phyloP scores from a whole-genome alignment of 352 stramenopile genomes.

The Pythium volutum region DNA sequence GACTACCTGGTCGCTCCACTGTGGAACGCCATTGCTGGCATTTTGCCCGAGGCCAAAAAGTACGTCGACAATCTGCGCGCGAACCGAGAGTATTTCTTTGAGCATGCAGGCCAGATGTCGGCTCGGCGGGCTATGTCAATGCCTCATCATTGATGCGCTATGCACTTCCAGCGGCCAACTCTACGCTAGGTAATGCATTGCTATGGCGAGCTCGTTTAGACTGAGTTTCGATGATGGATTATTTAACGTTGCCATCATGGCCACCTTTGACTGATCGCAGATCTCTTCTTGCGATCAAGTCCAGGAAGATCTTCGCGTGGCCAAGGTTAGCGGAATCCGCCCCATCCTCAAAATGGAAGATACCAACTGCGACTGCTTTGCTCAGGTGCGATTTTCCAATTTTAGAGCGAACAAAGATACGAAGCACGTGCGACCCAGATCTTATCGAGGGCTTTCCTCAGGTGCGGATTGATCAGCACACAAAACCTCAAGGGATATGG shows the following conservation, averaged over 20 bases:
- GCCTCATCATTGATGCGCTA: slow-evolving; percentile 16
- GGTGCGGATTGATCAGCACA: background rate
- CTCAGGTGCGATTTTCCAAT: background rate
- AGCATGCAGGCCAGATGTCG: slow-evolving; percentile 50
- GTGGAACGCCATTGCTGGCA: slow-evolving; percentile 56
- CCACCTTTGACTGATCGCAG: background rate
- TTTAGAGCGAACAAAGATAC: background rate
- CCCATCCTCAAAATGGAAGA: background rate
- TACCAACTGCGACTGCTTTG: background rate
- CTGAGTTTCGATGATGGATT: background rate
- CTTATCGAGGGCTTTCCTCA: background rate
- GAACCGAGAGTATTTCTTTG: slow-evolving; percentile 74
- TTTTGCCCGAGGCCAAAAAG: slow-evolving; percentile 48
- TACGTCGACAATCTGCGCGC: slow-evolving; percentile 47
- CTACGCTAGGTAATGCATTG: background rate
- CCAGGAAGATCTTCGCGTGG: background rate
- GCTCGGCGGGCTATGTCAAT: slow-evolving; percentile 29
- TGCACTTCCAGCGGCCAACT: background rate
- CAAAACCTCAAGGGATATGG: background rate
- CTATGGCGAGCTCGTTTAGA: background rate
- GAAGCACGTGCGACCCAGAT: background rate
- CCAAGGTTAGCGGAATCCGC: background rate
- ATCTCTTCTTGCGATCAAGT: background rate
- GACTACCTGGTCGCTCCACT: slow-evolving; percentile 78
- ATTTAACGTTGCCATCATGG: background rate